These are phyloP conservation scores for Cystofilobasidium capitatum DNA, from an alignment of 768 basidiomycete genomes.

Conservation along the genomic window DNA sequence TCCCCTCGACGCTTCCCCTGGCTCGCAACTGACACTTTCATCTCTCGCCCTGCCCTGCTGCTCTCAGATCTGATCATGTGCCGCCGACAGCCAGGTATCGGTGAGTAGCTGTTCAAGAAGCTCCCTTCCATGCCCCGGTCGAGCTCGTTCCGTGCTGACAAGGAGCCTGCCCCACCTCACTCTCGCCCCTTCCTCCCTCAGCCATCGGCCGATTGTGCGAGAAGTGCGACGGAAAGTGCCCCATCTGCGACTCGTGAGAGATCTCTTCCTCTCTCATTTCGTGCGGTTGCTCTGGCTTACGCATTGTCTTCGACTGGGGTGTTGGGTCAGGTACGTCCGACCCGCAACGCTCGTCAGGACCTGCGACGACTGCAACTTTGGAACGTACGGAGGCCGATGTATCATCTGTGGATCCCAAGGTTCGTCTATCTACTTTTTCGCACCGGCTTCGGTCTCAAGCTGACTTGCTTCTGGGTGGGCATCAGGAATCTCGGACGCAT, in stretches of 20 bases:
- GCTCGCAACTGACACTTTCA: not conserved
- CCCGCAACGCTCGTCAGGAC: slow-evolving; percentile 96
- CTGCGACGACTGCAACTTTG: slow-evolving; percentile 99
- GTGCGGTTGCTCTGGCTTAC: not conserved
- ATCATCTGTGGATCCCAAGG: slow-evolving; percentile 96
- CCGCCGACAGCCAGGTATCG: slow-evolving; percentile 92
- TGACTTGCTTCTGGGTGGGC: not conserved
- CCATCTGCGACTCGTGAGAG: slow-evolving; percentile 26
- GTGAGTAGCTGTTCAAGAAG: slow-evolving; percentile 44
- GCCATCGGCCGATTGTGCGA: slow-evolving; percentile 97
- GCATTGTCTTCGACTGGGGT: not conserved
- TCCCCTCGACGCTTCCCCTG: not conserved
- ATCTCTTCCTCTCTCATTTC: not conserved
- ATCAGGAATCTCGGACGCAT: slow-evolving; percentile 92
- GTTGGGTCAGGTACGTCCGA: slow-evolving; percentile 71
- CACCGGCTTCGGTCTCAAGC: not conserved
- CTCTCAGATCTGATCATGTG: slow-evolving; percentile 90
- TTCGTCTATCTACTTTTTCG: slow-evolving; percentile 39
- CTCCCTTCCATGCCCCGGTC: not conserved
- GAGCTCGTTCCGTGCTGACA: not conserved
- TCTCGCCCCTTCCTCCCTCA: slow-evolving; percentile 37
- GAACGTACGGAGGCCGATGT: slow-evolving; percentile 87
- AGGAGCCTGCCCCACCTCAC: slow-evolving; percentile 13
- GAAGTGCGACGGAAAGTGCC: slow-evolving; percentile 97
- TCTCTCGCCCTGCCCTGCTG: not conserved